Evolutionary conservation across 2,329 filamentous ascomycete species (phyloP).

Genomic region (Cordyceps tenuipes): DNA sequence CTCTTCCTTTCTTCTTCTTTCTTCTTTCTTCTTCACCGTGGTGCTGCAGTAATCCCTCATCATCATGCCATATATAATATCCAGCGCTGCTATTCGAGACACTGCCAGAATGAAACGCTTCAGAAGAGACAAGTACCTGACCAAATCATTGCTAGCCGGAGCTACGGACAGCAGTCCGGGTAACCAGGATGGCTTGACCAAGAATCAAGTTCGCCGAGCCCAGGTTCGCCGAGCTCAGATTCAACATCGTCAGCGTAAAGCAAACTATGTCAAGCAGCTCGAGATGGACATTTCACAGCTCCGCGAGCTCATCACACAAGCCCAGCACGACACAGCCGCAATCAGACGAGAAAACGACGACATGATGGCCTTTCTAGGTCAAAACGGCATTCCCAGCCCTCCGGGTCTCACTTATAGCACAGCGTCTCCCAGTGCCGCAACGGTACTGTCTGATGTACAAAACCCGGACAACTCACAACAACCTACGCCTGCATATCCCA

Average conservation of each 20-base stretch:
- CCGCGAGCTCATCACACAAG: constrained; percentile 36
- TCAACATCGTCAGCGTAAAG: constrained; percentile 48
- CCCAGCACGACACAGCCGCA: constrained; percentile 29
- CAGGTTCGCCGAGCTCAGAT: constrained; percentile 47
- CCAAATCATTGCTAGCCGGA: constrained; percentile 3
- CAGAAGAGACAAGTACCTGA: constrained; percentile 3
- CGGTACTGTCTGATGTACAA: constrained; percentile 10
- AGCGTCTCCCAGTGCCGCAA: constrained; percentile 1
- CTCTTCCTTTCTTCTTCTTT: neutral
- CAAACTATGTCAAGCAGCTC: constrained; percentile 45
- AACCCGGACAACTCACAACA: neutral
- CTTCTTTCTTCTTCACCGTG: neutral
- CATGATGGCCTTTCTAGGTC: constrained; percentile 29
- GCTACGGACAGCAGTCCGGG: constrained; percentile 9
- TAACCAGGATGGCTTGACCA: constrained; percentile 23
- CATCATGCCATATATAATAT: constrained; percentile 10
- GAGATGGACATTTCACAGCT: constrained; percentile 42
- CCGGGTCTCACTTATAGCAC: constrained; percentile 6
- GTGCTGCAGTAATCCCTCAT: neutral
- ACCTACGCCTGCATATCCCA: neutral
- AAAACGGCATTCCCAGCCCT: constrained; percentile 18
- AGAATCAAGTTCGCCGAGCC: constrained; percentile 38
- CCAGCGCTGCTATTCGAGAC: constrained; percentile 9
- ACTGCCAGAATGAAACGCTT: constrained; percentile 10
- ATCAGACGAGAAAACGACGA: constrained; percentile 36